phyloP scores from a whole-genome alignment of 805 yeast species.

The Blastobotrys muscicola region DNA sequence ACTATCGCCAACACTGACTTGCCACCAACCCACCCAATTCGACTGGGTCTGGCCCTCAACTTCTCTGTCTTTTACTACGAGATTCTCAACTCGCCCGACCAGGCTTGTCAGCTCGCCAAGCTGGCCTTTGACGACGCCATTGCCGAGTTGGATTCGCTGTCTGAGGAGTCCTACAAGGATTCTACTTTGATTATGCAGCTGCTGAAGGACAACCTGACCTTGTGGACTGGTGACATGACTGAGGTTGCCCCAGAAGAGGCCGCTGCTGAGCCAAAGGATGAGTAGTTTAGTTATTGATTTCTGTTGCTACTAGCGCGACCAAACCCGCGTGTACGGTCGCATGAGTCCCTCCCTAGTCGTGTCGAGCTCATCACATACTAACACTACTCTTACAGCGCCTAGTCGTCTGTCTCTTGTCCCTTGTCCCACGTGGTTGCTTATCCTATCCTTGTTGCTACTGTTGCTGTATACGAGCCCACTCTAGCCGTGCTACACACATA shows the following conservation, averaged over 20 bases:
- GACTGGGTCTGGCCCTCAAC: slow-evolving; percentile 95
- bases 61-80: slow-evolving; percentile 98
- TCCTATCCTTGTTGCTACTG: too few relatives aligned
- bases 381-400: too few relatives aligned
- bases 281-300: too few relatives aligned
- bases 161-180: slow-evolving; percentile 97
- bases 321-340: too few relatives aligned
- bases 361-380: too few relatives aligned
- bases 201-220: slow-evolving; percentile 93
- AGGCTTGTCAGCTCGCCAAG: slow-evolving; percentile 97
- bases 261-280: slow-evolving; percentile 13
- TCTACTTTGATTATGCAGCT: slow-evolving; percentile 98
- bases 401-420: too few relatives aligned
- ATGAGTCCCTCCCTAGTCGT: too few relatives aligned
- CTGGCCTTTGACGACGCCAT: slow-evolving; percentile 99
- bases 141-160: slow-evolving; percentile 94
- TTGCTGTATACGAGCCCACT: too few relatives aligned
- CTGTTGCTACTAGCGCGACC: too few relatives aligned
- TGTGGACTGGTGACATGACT: slow-evolving; percentile 49
- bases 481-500: too few relatives aligned
- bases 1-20: slow-evolving; percentile 95
- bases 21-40: slow-evolving; percentile 98
- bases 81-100: slow-evolving; percentile 95
- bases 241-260: slow-evolving; percentile 19
- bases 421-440: too few relatives aligned